Conservation (phyloP, 139 green algal genomes). For the Asterochloris erici region DNA sequence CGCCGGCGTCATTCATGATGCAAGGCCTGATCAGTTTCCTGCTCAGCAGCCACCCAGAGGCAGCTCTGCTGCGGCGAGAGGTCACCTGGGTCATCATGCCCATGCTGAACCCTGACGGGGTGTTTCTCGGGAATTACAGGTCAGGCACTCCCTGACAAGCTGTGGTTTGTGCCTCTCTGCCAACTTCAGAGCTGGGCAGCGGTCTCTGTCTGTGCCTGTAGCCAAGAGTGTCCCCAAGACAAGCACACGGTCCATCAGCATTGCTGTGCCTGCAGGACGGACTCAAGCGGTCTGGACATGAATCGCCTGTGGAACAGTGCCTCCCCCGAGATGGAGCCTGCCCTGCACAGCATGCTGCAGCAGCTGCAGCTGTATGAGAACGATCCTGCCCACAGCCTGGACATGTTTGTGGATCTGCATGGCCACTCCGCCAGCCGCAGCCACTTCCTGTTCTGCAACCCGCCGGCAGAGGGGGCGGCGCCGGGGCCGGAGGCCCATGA, state of each 20-base stretch:
- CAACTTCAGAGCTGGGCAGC: neutral
- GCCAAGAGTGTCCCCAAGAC: neutral
- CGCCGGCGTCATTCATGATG: slow-evolving; percentile 55
- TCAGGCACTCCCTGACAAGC: neutral
- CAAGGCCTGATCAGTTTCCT: slow-evolving; percentile 61
- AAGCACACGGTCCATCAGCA: neutral
- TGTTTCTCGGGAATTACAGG: slow-evolving; percentile 38
- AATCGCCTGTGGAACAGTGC: slow-evolving; percentile 33
- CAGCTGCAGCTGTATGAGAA: slow-evolving; percentile 26
- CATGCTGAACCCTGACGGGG: slow-evolving; percentile 47
- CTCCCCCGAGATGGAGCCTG: slow-evolving; percentile 14
- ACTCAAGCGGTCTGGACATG: slow-evolving; percentile 32
- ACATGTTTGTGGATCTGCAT: slow-evolving; percentile 38
- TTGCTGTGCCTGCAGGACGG: slow-evolving; percentile 7
- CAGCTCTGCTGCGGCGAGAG: slow-evolving; percentile 8
- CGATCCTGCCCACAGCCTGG: slow-evolving; percentile 11
- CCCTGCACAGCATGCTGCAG: slow-evolving; percentile 23
- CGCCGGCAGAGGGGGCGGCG: neutral
- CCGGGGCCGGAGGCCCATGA: too few species aligned
- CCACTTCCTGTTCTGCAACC: slow-evolving; percentile 40
- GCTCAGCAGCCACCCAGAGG: slow-evolving; percentile 8
- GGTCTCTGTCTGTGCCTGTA: neutral
- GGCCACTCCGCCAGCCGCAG: slow-evolving; percentile 28
- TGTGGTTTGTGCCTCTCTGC: neutral
- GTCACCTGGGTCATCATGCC: slow-evolving; percentile 30